These are phyloP conservation scores for Fraxinus angustifolia DNA, from an alignment of 305 asterid species.

Conservation along the genomic window DNA sequence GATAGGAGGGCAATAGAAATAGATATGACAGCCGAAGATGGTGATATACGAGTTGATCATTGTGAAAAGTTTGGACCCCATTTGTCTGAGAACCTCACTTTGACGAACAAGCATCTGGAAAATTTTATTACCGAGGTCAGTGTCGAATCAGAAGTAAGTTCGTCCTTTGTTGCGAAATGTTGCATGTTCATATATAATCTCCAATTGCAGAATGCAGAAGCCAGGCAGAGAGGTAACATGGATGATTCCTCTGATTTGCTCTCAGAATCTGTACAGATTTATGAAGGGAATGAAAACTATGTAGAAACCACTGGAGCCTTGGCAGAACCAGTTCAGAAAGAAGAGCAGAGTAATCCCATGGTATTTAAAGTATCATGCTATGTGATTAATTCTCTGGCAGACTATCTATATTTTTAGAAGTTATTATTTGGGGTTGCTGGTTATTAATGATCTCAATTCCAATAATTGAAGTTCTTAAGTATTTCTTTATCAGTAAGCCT, in stretches of 20 bases:
- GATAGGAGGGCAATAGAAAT: slow-evolving; percentile 25
- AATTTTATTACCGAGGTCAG: slow-evolving; percentile 34
- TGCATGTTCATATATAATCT: slow-evolving; percentile 15
- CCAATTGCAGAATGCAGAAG: slow-evolving; percentile 31
- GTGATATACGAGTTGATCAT: slow-evolving; percentile 14
- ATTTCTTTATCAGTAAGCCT: slow-evolving; percentile 7
- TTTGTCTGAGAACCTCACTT: slow-evolving; percentile 27
- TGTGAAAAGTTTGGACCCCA: slow-evolving; percentile 23
- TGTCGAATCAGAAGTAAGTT: slow-evolving; percentile 17
- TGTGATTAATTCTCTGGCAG: neutral
- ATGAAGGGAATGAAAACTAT: slow-evolving; percentile 22
- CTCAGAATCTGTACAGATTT: slow-evolving; percentile 27
- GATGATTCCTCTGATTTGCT: slow-evolving; percentile 22
- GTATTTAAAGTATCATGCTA: slow-evolving; percentile 22
- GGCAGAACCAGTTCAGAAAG: slow-evolving; percentile 13
- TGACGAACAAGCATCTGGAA: slow-evolving; percentile 19
- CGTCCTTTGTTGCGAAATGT: slow-evolving; percentile 1
- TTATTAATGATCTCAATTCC: slow-evolving; percentile 1
- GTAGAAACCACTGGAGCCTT: slow-evolving; percentile 24
- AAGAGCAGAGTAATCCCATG: slow-evolving; percentile 24
- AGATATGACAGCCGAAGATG: slow-evolving; percentile 18
- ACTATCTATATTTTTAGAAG: neutral
- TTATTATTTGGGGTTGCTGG: neutral
- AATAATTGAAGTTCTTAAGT: neutral
- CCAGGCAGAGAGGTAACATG: slow-evolving; percentile 10